phyloP scores from a whole-genome alignment of 2,329 filamentous ascomycete genomes.

The Blumeriella jaapii region DNA sequence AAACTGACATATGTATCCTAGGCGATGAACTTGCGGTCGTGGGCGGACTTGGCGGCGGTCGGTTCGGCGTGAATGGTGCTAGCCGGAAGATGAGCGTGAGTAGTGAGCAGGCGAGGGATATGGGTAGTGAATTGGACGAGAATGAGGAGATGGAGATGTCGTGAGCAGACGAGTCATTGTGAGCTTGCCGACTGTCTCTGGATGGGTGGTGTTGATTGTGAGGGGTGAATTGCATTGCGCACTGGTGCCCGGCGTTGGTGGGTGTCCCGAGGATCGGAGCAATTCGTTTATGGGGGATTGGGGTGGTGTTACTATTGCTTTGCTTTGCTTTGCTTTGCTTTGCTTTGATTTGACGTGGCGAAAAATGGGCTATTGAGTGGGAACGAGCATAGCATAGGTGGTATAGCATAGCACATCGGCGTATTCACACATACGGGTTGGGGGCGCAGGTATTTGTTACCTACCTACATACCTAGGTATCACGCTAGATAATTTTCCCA shows the following conservation, averaged over 20 bases:
- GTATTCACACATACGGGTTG: too few species aligned
- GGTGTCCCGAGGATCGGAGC: too few species aligned
- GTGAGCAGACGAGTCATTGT: slow-evolving; percentile 1
- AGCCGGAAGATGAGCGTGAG: slow-evolving; percentile 47
- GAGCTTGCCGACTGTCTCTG: not conserved
- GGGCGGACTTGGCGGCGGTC: slow-evolving; percentile 36
- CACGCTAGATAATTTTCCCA: too few species aligned
- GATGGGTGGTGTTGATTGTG: not conserved
- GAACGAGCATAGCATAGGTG: too few species aligned
- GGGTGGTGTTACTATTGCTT: not conserved
- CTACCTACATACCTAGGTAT: too few species aligned
- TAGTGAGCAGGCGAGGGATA: slow-evolving; percentile 45
- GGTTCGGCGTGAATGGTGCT: slow-evolving; percentile 36
- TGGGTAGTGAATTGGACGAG: slow-evolving; percentile 44
- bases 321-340: not conserved
- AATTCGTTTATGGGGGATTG: not conserved
- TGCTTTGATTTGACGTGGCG: too few species aligned
- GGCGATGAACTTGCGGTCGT: slow-evolving; percentile 31
- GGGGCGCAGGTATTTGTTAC: too few species aligned
- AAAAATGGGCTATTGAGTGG: too few species aligned
- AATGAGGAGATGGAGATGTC: slow-evolving; percentile 51
- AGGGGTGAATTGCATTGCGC: not conserved
- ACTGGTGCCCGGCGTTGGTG: not conserved
- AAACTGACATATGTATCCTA: slow-evolving; percentile 17
- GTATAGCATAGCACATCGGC: too few species aligned